phyloP scores from a whole-genome alignment of 140 eudicot genomes.

The Ambrosia hybrid region DNA sequence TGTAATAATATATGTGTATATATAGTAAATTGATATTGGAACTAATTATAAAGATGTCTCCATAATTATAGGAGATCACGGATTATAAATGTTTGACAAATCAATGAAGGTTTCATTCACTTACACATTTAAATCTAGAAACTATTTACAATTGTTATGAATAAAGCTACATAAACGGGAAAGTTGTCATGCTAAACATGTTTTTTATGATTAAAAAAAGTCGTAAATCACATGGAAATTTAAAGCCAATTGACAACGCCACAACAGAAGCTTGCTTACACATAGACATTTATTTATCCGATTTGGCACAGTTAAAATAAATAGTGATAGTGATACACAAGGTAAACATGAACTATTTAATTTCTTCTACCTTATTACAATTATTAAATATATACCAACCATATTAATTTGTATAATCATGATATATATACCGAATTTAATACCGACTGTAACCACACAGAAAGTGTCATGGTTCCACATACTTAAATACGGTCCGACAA shows the following conservation, averaged over 20 bases:
- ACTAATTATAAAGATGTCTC: too few relatives aligned
- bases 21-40: too few relatives aligned
- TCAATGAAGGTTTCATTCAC: too few relatives aligned
- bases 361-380: constrained; percentile 17
- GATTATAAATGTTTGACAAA: too few relatives aligned
- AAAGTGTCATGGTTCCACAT: constrained; percentile 38
- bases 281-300: not conserved
- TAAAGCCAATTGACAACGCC: not conserved
- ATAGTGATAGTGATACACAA: not conserved
- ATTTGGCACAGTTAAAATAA: not conserved
- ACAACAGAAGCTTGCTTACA: not conserved
- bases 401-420: constrained; percentile 30
- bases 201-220: too few relatives aligned
- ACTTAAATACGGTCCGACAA: constrained; percentile 30
- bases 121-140: too few relatives aligned
- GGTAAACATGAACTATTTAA: constrained; percentile 11
- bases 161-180: not conserved
- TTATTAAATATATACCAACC: constrained; percentile 38
- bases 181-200: too few relatives aligned
- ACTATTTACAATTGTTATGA: too few relatives aligned
- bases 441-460: constrained; percentile 38
- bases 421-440: constrained; percentile 32
- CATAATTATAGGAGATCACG: too few relatives aligned
- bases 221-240: not conserved
- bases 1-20: too few relatives aligned